phyloP scores from a whole-genome alignment of 352 stramenopile species.

The Globisporangium cederbergense region DNA sequence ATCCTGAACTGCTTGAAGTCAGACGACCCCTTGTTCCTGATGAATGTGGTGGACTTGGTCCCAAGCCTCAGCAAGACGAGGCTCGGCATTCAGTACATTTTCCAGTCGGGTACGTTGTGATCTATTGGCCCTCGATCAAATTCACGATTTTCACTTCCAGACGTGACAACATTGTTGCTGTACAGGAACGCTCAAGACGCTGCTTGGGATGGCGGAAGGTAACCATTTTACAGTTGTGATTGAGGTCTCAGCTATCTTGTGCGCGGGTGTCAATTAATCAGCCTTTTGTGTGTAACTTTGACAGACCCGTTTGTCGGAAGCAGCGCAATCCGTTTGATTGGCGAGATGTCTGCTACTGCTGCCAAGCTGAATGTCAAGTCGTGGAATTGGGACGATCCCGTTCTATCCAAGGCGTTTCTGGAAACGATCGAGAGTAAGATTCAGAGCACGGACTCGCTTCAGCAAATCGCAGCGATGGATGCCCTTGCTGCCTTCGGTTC shows the following conservation, averaged over 20 bases:
- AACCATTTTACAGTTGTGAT: background rate
- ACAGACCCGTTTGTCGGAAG: slow-evolving; percentile 76
- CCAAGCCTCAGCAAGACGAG: slow-evolving; percentile 66
- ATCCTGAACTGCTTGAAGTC: slow-evolving; percentile 72
- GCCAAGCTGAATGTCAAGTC: slow-evolving; percentile 61
- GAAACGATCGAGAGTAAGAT: slow-evolving; percentile 68
- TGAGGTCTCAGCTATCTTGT: background rate
- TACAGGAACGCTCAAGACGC: slow-evolving; percentile 56
- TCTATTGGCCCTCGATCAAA: background rate
- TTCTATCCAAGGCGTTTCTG: slow-evolving; percentile 77
- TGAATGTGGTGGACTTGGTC: slow-evolving; percentile 83
- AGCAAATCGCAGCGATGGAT: slow-evolving; percentile 86
- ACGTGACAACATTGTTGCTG: background rate
- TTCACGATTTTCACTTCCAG: background rate
- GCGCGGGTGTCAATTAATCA: background rate
- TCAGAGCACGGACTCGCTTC: slow-evolving; percentile 50
- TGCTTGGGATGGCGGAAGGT: slow-evolving; percentile 71
- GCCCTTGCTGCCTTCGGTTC: slow-evolving; percentile 74
- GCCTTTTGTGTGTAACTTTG: background rate
- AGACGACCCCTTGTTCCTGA: slow-evolving; percentile 74
- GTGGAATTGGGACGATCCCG: slow-evolving; percentile 74
- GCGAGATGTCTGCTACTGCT: slow-evolving; percentile 68
- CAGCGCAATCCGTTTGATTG: slow-evolving; percentile 71
- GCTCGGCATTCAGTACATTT: slow-evolving; percentile 65
- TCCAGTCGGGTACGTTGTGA: slow-evolving; percentile 61